A percentile compares a stretch with the other conserved stretches of the same genome.
Conservation (phyloP, 139 green algal species). For the Chlamydomonas incerta region DNA sequence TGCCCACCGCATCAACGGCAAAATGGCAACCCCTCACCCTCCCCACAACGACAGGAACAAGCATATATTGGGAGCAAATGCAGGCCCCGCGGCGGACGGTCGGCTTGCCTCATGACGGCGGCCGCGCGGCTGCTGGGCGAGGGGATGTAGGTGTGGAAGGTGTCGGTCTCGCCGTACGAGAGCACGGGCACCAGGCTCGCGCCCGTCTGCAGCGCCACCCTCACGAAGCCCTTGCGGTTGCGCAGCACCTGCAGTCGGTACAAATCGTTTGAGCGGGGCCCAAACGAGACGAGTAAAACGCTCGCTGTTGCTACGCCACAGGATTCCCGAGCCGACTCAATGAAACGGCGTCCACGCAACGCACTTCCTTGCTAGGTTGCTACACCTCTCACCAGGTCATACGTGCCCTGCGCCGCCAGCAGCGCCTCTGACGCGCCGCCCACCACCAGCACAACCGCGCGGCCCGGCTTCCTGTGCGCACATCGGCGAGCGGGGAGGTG, state of each 20-base stretch:
- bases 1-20: too few species aligned
- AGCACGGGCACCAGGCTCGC: constrained; percentile 64
- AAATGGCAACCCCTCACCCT: too few species aligned
- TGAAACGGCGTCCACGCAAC: too few species aligned
- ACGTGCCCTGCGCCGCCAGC: neutral
- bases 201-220: constrained; percentile 62
- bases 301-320: too few species aligned
- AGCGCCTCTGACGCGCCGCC: constrained; percentile 27
- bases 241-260: constrained; percentile 49
- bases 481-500: neutral
- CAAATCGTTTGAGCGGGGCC: too few species aligned
- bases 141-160: constrained; percentile 43
- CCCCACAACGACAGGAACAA: too few species aligned
- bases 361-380: too few species aligned
- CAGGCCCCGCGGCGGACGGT: too few species aligned
- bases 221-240: constrained; percentile 65
- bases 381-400: too few species aligned
- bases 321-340: too few species aligned
- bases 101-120: neutral
- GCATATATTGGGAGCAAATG: too few species aligned
- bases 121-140: neutral
- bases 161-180: constrained; percentile 64
- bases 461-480: neutral
- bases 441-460: constrained; percentile 44
- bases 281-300: too few species aligned